Evolutionary conservation across 1,284 basidiomycete genomes (phyloP).

Genomic region (Ceratobasidium sp.): DNA sequence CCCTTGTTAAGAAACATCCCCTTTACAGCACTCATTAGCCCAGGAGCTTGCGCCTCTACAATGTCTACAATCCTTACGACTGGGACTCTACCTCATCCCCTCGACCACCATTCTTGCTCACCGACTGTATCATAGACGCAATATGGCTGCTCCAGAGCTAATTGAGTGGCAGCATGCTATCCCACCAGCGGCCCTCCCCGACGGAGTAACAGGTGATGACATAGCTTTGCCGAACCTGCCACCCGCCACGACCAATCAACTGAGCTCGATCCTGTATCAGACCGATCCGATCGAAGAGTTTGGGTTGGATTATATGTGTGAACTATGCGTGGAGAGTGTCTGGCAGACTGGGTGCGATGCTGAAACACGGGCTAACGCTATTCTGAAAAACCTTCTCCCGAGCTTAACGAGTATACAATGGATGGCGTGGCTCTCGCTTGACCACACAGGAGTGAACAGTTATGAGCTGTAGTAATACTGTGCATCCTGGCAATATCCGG

Average conservation of each 20-base stretch:
- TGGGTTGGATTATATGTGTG: background rate
- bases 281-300: conserved; percentile 2
- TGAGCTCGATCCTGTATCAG: conserved; percentile 10
- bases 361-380: conserved; percentile 2
- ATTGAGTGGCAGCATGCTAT: conserved; percentile 34
- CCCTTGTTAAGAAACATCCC: background rate
- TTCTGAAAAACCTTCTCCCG: background rate
- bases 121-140: conserved; percentile 26
- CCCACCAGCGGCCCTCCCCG: background rate
- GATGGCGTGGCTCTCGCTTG: conserved; percentile 27
- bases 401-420: conserved; percentile 9
- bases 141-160: background rate
- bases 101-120: conserved; percentile 35
- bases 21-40: conserved; percentile 6
- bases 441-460: conserved; percentile 12
- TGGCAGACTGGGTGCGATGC: conserved; percentile 11
- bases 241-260: conserved; percentile 7
- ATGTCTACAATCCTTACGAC: background rate
- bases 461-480: background rate
- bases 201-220: background rate
- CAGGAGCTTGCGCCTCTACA: conserved; percentile 24
- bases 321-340: background rate
- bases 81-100: conserved; percentile 29
- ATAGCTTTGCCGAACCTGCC: background rate
- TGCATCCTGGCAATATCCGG: background rate